Evolutionary conservation across 1,284 basidiomycete genomes (phyloP).

Genomic region (Fomitiporia mediterranea): DNA sequence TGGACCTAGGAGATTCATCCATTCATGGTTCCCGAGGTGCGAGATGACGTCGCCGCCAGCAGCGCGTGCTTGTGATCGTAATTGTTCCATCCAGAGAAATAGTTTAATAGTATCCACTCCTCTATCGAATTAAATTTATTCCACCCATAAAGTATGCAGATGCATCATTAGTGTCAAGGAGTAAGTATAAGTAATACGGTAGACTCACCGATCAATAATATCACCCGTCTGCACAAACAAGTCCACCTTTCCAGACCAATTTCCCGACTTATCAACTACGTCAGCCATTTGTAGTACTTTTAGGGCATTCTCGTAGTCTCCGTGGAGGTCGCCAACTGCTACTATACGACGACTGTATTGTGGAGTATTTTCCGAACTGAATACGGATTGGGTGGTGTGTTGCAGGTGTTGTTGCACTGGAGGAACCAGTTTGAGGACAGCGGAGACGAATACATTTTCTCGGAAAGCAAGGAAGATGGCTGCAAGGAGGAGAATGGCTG

Average conservation of each 20-base stretch:
- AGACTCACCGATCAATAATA: constrained; percentile 75
- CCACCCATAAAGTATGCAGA: neutral
- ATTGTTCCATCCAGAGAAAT: constrained; percentile 75
- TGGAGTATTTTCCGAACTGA: neutral
- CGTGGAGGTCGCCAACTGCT: constrained; percentile 80
- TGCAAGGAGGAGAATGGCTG: constrained; percentile 7
- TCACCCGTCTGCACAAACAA: constrained; percentile 91
- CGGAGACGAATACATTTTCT: neutral
- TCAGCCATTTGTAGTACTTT: constrained; percentile 74
- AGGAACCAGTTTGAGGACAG: neutral
- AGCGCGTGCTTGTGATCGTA: constrained; percentile 69
- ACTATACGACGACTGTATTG: constrained; percentile 48
- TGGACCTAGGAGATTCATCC: constrained; percentile 84
- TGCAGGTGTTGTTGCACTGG: neutral
- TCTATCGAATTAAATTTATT: constrained; percentile 33
- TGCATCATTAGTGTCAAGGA: constrained; percentile 11
- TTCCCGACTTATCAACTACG: constrained; percentile 60
- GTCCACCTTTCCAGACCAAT: constrained; percentile 78
- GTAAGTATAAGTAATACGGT: neutral
- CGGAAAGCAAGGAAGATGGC: constrained; percentile 9
- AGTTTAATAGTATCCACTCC: constrained; percentile 85
- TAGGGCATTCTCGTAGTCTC: constrained; percentile 67
- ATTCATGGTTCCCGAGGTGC: constrained; percentile 86
- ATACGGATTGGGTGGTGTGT: neutral
- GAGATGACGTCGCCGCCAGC: constrained; percentile 72